Base-by-base conservation (phyloP, 345 rosid species). In the Iberis pinnata region DNA sequence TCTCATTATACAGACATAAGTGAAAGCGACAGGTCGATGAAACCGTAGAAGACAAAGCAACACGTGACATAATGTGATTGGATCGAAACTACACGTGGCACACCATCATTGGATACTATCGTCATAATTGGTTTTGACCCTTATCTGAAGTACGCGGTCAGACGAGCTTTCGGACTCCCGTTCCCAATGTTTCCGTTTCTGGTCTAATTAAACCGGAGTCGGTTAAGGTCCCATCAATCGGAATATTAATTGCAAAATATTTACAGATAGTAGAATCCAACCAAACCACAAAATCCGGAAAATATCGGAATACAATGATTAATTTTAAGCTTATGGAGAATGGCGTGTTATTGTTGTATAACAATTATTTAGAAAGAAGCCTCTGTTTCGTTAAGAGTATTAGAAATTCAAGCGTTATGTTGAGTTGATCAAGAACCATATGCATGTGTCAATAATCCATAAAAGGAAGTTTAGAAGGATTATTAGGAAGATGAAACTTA, bases 51-150 rank as follows among this genome's bases (percentile, higher is more conserved):
- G 58, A 57, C 46, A 22, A 10, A 18, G 12, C 0, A 1, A n/a
- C 46, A 51, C 60, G 60, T 58, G 64, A 31, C 48, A 0, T 0
- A 0, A 0, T 4, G 0, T 20, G 15, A 65, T 24, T 65, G 47
- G 64, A 11, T 41, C n/a, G n/a, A 18, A 14, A 1, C 9, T 2
- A n/a, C 46, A 51, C 60, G 60, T 58, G 64, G 31, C 48, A 0
- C 0, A 0, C 0, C 2, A 0, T 20, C 15, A 65, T 24, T 65
- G 47, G 64, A 12, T 33, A 4, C 18, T 33, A 49, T 16, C 0
- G 58, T 64, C 53, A 58, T 65, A 16, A 65, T 65, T 58, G 40
- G 59, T 25, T 65, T 65, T 65, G 70, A 65, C 64, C 49, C 47
- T 39, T 38, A 7, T 54, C 20, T 20, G 15, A 10, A 18, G 15